Evolutionary conservation across 169 alveolate species (phyloP).

Genomic region (Plasmodium billcollinsi): DNA sequence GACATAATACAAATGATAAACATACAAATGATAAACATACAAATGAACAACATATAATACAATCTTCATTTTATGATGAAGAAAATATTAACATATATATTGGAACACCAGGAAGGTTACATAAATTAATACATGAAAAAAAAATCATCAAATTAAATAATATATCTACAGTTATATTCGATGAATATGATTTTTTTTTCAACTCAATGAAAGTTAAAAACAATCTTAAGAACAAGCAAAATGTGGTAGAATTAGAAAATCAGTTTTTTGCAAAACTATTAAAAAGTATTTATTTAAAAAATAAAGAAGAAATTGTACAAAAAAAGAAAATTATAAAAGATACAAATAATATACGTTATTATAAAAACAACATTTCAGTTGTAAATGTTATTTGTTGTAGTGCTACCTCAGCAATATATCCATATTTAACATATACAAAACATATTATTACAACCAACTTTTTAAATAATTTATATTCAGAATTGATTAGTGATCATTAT

Average conservation of each 20-base stretch:
- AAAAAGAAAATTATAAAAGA: background rate
- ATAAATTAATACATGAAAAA: constrained; percentile 32
- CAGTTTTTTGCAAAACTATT: constrained; percentile 29
- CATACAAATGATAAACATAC: too few species aligned
- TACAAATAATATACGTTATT: background rate
- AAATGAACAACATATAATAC: background rate
- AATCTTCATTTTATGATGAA: background rate
- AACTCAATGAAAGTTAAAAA: background rate
- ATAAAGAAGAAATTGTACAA: constrained; percentile 4
- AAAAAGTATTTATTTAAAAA: constrained; percentile 31
- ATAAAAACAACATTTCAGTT: background rate
- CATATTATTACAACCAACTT: constrained; percentile 51
- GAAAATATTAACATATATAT: constrained; percentile 37
- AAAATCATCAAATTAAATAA: constrained; percentile 28
- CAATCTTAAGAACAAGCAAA: background rate
- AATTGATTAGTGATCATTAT: background rate
- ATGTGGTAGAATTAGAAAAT: constrained; percentile 33
- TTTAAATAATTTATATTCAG: background rate
- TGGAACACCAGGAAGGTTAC: constrained; percentile 61
- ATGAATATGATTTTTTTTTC: constrained; percentile 64
- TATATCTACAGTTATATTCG: constrained; percentile 25
- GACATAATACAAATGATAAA: too few species aligned
- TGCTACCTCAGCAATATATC: constrained; percentile 45
- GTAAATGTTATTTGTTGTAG: constrained; percentile 69
- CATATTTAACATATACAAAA: constrained; percentile 22